Evolutionary conservation across 805 yeast species (phyloP), one percentile per base, ranked within the genome.

Genomic region (Metschnikowia borealis): DNA sequence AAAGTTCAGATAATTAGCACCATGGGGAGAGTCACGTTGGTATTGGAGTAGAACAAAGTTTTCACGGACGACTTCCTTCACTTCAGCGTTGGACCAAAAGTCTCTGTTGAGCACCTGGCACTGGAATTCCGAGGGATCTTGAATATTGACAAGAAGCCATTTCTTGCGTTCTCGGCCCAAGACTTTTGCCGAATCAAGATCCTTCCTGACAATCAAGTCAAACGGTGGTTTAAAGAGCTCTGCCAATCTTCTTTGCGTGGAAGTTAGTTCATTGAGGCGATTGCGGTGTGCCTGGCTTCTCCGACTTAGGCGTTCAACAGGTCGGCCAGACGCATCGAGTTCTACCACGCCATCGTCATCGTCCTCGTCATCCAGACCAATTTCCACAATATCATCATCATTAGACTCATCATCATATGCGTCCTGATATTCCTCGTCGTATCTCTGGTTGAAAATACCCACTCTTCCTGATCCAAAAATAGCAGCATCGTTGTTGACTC

Each of bases 91-190:
- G 15, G 94, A 81, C 98, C 98, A 94, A 54, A 94, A 82, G 67
- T 94, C 99, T 53, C 99, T 79, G 66, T 94, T 94, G 48, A 94
- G 70, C 32, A 87, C 84, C 64, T 92, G 98, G 62, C 97, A 91
- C 57, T 82, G 81, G 62, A 94, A 94, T 62, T 89, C 94, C 1
- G 87, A 73, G 23, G 82, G 72, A 61, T 92, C 96, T 66, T 94
- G 99, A 45, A 94, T 81, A 64, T 94, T 94, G 21, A 94, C 78
- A 59, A 94, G 69, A 6, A 94, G 77, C 96, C 97, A 91, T 67
- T 85, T 88, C 47, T 80, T 73, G 51, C 73, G 76, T 32, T 66
- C 68, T 50, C 84, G 77, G 1, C 96, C 97, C 53, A 76, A 74
- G 1, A 60, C 55, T 57, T 84, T 87, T 2, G 98, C 98, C 5